phyloP scores from a whole-genome alignment of 345 rosid genomes.

The Syzygium jambos region DNA sequence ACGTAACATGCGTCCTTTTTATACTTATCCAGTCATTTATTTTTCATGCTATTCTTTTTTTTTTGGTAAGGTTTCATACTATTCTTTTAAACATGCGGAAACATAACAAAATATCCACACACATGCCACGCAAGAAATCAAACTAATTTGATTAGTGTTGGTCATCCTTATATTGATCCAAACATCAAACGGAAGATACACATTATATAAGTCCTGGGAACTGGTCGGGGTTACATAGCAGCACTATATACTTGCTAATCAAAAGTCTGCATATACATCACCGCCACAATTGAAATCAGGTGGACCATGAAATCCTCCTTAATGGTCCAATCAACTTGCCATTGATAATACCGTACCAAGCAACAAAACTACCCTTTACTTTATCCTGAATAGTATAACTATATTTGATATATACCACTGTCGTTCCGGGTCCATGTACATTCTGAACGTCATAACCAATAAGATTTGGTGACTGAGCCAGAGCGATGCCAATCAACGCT shows the following conservation, averaged over 20 bases:
- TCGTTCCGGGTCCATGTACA: too few species aligned
- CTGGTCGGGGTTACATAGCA: background rate
- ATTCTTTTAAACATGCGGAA: background rate
- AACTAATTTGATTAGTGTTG: background rate
- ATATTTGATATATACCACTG: background rate
- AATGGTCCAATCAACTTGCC: background rate
- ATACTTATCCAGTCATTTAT: background rate
- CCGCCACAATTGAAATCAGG: background rate
- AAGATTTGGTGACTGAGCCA: background rate
- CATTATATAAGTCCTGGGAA: background rate
- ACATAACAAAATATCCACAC: background rate
- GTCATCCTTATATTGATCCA: background rate
- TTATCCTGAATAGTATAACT: background rate
- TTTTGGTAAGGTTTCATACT: too few species aligned
- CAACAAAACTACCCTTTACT: background rate
- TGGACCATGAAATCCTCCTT: background rate
- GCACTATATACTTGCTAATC: fast-evolving
- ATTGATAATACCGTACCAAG: background rate
- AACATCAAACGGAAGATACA: background rate
- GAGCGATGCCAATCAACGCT: background rate
- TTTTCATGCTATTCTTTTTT: too few species aligned
- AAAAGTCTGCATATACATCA: background rate
- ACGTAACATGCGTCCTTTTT: background rate
- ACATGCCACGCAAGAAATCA: background rate
- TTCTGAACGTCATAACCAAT: background rate